Base-by-base conservation (phyloP, 2,329 filamentous ascomycete species). In the Dothideomycetes sp. region DNA sequence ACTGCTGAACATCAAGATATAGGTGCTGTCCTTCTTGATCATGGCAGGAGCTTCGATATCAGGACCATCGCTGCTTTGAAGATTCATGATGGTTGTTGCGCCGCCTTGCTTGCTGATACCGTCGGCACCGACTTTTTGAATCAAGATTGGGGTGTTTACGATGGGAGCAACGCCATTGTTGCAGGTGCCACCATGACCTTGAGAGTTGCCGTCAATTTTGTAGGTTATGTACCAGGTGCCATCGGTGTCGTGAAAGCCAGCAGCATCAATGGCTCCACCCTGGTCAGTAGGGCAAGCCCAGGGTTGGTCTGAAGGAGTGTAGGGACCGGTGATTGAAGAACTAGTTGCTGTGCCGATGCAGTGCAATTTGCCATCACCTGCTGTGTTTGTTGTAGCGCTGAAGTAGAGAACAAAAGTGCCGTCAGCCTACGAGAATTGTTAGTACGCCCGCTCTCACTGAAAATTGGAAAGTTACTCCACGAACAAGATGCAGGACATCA, bases 1-100 rank as follows among this genome's bases (percentile, higher is more conserved):
- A 5, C 41, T 46, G 7, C 47, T 51, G 47, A 55, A 59, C 37
- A 59, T 56, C 3, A 59, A 49, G 1, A 53, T 48, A 31, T 56
- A 59, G 31, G 51, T 54, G 33, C 43, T 51, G 8, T 43, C 47
- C 30, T 15, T 8, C 28, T 42, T 43, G 17, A 51, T 44, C 39
- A 57, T 48, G 16, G 46, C 45, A 1, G 53, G 54, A 4, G 50
- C 54, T 38, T 57, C 54, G 18, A 55, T 47, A 7, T 53, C 41
- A 0, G 53, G 53, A 2, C 51, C 52, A 23, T 57, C 54, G 6
- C 33, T 34, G 22, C 54, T 51, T 13, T 51, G 45, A 15, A 53
- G 52, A 25, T 45, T 46, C 18, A 57, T 44, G 32, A 57, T 44
- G 4, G 44, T 30, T 3, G 34, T 45, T 0, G 51, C 39, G 1